Conservation (phyloP, 2,329 filamentous ascomycete genomes). For the Shiraia sp. region DNA sequence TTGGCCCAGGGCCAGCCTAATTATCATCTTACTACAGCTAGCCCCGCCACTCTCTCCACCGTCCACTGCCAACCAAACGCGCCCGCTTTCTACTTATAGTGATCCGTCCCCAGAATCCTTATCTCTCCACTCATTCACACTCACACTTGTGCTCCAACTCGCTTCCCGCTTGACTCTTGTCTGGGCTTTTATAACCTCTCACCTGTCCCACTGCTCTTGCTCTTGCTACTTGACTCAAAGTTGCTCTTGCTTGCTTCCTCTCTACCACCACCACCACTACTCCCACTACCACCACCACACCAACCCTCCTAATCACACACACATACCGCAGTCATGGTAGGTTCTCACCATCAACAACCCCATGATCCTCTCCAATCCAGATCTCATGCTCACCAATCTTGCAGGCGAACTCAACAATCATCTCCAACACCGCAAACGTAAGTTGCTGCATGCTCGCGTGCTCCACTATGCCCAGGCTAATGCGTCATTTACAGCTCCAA, state of each 20-base stretch:
- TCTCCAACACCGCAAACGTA: conserved; percentile 56
- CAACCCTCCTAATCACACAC: conserved; percentile 12
- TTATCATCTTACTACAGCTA: conserved; percentile 21
- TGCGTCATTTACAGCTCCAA: conserved; percentile 65
- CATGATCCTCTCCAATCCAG: conserved; percentile 3
- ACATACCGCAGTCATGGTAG: conserved; percentile 40
- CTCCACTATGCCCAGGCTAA: conserved; percentile 22
- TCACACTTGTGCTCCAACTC: too few relatives aligned
- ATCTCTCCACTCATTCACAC: conserved; percentile 28
- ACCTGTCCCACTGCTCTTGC: too few relatives aligned
- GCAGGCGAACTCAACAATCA: conserved; percentile 46
- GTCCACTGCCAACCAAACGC: conserved; percentile 21
- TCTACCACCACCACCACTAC: conserved; percentile 6
- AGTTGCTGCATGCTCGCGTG: conserved; percentile 34
- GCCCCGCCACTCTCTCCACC: conserved; percentile 43
- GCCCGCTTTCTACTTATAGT: conserved; percentile 33
- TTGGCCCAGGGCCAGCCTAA: conserved; percentile 39
- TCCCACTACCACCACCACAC: too few relatives aligned
- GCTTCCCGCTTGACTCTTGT: too few relatives aligned
- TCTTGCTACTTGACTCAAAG: too few relatives aligned
- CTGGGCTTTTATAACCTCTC: too few relatives aligned
- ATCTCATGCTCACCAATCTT: conserved; percentile 6
- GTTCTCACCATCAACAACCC: conserved; percentile 9
- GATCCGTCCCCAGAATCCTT: conserved; percentile 28
- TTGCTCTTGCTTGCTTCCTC: too few relatives aligned